Evolutionary conservation across 805 yeast genomes (phyloP).

Genomic region (Myxozyma kluyveri): DNA sequence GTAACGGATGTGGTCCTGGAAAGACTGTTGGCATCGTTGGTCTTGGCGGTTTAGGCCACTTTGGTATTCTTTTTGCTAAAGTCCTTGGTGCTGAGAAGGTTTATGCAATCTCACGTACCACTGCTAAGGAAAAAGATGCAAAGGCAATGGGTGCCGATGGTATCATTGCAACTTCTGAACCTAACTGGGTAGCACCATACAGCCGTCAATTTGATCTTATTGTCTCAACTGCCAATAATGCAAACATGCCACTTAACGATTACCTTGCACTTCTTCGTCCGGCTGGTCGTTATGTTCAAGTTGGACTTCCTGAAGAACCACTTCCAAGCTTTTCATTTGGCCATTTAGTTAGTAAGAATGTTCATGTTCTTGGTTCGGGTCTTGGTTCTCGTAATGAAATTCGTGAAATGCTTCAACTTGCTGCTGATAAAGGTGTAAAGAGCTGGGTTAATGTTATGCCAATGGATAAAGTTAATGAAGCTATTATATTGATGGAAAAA

Average conservation of each 20-base stretch:
- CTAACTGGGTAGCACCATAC: conserved; percentile 39
- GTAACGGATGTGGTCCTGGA: conserved; percentile 50
- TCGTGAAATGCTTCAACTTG: conserved; percentile 61
- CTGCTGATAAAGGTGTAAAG: conserved; percentile 48
- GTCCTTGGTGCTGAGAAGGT: conserved; percentile 62
- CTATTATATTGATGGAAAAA: conserved; percentile 24
- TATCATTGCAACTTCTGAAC: conserved; percentile 48
- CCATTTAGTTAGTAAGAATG: conserved; percentile 24
- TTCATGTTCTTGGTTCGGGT: conserved; percentile 48
- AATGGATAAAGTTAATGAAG: conserved; percentile 29
- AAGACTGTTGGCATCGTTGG: conserved; percentile 59
- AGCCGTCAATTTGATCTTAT: conserved; percentile 49
- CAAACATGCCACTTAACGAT: conserved; percentile 40
- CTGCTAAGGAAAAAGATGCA: conserved; percentile 52
- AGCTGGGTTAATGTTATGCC: conserved; percentile 31
- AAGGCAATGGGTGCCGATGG: conserved; percentile 56
- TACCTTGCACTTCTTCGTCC: conserved; percentile 54
- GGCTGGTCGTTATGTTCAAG: conserved; percentile 58
- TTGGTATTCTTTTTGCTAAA: conserved; percentile 57
- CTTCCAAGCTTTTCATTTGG: conserved; percentile 28
- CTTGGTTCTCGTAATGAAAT: conserved; percentile 66
- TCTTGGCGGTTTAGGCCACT: conserved; percentile 67
- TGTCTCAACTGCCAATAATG: conserved; percentile 53
- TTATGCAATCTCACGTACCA: conserved; percentile 53
- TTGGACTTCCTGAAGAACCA: conserved; percentile 56